Conservation (phyloP, 2,329 filamentous ascomycete genomes). For the Rhexocercosporidium sp. region DNA sequence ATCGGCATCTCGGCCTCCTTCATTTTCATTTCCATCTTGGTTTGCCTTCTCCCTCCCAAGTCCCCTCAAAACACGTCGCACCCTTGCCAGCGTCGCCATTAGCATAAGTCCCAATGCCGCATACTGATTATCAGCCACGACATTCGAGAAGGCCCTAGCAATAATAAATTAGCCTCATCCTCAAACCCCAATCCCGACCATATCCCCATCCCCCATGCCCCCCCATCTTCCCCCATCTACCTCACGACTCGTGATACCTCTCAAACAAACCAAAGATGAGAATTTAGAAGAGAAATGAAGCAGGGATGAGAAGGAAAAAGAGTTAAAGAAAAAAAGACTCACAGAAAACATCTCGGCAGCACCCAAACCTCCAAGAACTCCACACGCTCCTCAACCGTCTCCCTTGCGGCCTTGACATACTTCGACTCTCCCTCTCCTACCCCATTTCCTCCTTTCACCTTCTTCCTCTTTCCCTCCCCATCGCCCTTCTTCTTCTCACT, state of each 20-base stretch:
- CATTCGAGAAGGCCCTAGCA: constrained; percentile 64
- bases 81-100: constrained; percentile 61
- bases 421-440: constrained; percentile 25
- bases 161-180: constrained; percentile 37
- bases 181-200: too few relatives aligned
- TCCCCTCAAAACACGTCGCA: background rate
- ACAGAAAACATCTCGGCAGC: constrained; percentile 52
- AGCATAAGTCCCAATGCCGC: constrained; percentile 73
- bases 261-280: background rate
- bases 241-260: background rate
- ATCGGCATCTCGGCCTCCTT: background rate
- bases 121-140: constrained; percentile 75
- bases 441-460: background rate
- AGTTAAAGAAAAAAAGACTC: constrained; percentile 45
- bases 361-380: constrained; percentile 49
- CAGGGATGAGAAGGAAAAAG: background rate
- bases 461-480: background rate
- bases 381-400: constrained; percentile 40
- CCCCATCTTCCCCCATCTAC: background rate
- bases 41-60: background rate
- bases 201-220: too few relatives aligned
- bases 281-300: background rate
- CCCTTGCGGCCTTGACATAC: constrained; percentile 38
- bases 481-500: background rate
- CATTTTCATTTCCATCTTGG: constrained; percentile 15